These are phyloP conservation scores for Chrysanthemum seticuspe DNA, from an alignment of 129 eudicot species.

Conservation along the genomic window DNA sequence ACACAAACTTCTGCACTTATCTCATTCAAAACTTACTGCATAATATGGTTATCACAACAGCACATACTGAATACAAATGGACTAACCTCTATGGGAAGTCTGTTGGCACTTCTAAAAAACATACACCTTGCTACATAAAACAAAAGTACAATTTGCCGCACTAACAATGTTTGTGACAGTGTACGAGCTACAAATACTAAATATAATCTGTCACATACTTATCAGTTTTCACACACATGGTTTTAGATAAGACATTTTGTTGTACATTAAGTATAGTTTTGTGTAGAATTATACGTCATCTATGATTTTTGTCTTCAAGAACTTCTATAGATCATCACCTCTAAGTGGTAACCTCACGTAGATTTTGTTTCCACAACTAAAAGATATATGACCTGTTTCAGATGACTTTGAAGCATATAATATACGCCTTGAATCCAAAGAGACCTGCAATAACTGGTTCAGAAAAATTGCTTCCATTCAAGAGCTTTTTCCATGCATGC, in stretches of 20 bases:
- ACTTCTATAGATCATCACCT: not conserved
- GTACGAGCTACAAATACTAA: conserved; percentile 11
- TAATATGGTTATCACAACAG: too few relatives aligned
- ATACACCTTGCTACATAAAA: not conserved
- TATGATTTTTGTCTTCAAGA: not conserved
- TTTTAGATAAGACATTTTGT: not conserved
- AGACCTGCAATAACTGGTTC: conserved; percentile 88
- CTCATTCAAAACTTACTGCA: too few relatives aligned
- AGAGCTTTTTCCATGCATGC: conserved; percentile 94
- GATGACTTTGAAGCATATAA: conserved; percentile 59
- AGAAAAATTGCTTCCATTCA: conserved; percentile 77
- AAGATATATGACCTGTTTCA: conserved; percentile 33
- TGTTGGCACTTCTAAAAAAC: not conserved
- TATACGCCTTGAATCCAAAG: conserved; percentile 69
- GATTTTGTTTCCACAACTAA: not conserved
- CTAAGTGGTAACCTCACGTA: not conserved
- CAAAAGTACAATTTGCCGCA: not conserved
- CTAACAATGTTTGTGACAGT: conserved; percentile 1
- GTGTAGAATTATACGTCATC: not conserved
- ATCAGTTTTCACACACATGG: not conserved
- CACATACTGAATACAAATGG: too few relatives aligned
- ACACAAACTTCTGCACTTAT: too few relatives aligned
- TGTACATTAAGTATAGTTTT: not conserved
- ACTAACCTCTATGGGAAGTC: too few relatives aligned
- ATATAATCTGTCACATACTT: not conserved